phyloP scores from a whole-genome alignment of 768 basidiomycete species.

The Naematelia aurantialba region DNA sequence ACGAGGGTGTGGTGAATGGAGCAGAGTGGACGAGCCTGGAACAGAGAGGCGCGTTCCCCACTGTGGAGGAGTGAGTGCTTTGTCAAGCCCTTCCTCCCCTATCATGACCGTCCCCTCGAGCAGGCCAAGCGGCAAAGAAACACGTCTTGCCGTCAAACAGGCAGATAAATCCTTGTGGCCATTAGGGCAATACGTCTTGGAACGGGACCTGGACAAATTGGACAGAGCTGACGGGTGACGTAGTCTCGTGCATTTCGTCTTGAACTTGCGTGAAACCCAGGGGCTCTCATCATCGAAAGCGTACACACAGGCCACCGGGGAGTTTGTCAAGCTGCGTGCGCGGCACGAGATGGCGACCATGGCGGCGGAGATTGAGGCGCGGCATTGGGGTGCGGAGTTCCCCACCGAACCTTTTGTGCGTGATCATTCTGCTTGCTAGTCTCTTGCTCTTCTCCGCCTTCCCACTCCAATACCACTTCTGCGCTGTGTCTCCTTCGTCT shows the following conservation, averaged over 20 bases:
- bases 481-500: too few species aligned
- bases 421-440: neutral
- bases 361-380: slow-evolving; percentile 76
- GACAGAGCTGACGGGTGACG: slow-evolving; percentile 1
- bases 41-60: slow-evolving; percentile 77
- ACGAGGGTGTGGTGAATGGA: slow-evolving; percentile 52
- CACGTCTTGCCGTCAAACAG: too few species aligned
- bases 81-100: slow-evolving; percentile 9
- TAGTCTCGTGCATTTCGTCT: slow-evolving; percentile 75
- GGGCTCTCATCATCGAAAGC: slow-evolving; percentile 66
- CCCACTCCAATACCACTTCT: neutral
- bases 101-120: too few species aligned
- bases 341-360: slow-evolving; percentile 72
- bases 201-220: too few species aligned
- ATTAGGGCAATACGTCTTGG: too few species aligned
- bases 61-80: slow-evolving; percentile 77
- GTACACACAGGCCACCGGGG: slow-evolving; percentile 71
- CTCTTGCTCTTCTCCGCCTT: neutral
- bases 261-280: slow-evolving; percentile 70
- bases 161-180: too few species aligned
- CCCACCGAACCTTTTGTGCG: slow-evolving; percentile 29
- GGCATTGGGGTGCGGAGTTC: slow-evolving; percentile 62
- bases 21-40: slow-evolving; percentile 69
- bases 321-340: slow-evolving; percentile 83
- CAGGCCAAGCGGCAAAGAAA: too few species aligned